Percentiles rank a stretch among this genome's conserved stretches.
phyloP scores from a whole-genome alignment of 305 asterid genomes.

The Solanum hybrid region DNA sequence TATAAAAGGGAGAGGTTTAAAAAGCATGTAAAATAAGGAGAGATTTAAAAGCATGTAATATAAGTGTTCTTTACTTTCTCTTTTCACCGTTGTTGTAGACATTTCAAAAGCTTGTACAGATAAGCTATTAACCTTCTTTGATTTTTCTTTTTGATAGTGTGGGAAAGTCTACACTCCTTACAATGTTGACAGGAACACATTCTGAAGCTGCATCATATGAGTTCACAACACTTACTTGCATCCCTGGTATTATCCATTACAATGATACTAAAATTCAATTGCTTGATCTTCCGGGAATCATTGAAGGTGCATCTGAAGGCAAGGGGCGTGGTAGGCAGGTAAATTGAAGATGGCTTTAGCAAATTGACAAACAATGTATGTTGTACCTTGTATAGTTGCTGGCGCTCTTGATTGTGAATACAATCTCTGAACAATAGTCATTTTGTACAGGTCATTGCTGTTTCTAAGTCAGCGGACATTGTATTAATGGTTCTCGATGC shows the following conservation, averaged over 20 bases:
- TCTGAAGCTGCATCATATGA: conserved; percentile 98
- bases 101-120: neutral
- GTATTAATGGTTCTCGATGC: conserved; percentile 98
- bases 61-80: neutral
- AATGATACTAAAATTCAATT: conserved; percentile 95
- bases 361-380: neutral
- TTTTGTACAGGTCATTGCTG: conserved; percentile 83
- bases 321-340: conserved; percentile 99
- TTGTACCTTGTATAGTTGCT: neutral
- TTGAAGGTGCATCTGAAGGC: conserved; percentile 99
- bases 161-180: conserved; percentile 86
- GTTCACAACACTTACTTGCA: conserved; percentile 96
- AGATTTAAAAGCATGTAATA: too few relatives aligned
- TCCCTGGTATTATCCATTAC: conserved; percentile 95
- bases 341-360: neutral
- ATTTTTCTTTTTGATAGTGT: conserved; percentile 36
- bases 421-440: conserved; percentile 7
- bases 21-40: neutral
- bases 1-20: neutral
- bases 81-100: neutral
- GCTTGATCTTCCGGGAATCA: conserved; percentile 99
- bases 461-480: conserved; percentile 92
- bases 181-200: conserved; percentile 96
- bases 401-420: neutral
- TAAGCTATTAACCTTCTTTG: neutral